Evolutionary conservation across 2,329 filamentous ascomycete genomes (phyloP).

Genomic region (Stagonosporopsis rhizophila): DNA sequence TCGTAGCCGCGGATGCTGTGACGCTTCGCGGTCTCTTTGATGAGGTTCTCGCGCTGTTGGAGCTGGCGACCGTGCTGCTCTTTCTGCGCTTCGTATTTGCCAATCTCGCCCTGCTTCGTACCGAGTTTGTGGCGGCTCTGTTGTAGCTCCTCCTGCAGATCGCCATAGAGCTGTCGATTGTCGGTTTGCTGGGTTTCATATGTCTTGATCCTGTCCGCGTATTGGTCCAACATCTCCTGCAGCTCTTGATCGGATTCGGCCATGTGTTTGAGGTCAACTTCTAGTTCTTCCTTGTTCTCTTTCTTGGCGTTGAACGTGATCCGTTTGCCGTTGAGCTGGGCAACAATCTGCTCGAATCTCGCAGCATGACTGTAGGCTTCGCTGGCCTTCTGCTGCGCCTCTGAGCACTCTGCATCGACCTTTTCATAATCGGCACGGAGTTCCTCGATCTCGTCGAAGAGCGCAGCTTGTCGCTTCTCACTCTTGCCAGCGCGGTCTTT

Average conservation of each 20-base stretch:
- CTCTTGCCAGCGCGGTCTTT: conserved; percentile 81
- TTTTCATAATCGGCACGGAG: conserved; percentile 35
- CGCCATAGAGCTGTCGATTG: conserved; percentile 69
- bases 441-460: conserved; percentile 72
- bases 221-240: conserved; percentile 74
- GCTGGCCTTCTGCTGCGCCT: conserved; percentile 59
- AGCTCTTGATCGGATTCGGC: conserved; percentile 80
- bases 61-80: conserved; percentile 85
- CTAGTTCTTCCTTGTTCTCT: conserved; percentile 73
- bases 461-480: conserved; percentile 58
- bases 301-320: conserved; percentile 75
- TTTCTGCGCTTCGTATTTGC: conserved; percentile 84
- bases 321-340: conserved; percentile 76
- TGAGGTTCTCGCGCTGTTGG: conserved; percentile 71
- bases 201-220: conserved; percentile 74
- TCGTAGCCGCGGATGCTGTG: conserved; percentile 88
- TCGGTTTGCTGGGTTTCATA: conserved; percentile 69
- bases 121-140: conserved; percentile 52
- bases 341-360: conserved; percentile 75
- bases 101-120: conserved; percentile 67
- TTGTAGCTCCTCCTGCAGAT: conserved; percentile 64
- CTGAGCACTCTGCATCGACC: conserved; percentile 43
- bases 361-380: conserved; percentile 76
- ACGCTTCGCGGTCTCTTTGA: conserved; percentile 76
- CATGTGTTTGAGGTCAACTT: conserved; percentile 76